phyloP scores from a whole-genome alignment of 1,284 basidiomycete species.

The Thecaphora thlaspeos region DNA sequence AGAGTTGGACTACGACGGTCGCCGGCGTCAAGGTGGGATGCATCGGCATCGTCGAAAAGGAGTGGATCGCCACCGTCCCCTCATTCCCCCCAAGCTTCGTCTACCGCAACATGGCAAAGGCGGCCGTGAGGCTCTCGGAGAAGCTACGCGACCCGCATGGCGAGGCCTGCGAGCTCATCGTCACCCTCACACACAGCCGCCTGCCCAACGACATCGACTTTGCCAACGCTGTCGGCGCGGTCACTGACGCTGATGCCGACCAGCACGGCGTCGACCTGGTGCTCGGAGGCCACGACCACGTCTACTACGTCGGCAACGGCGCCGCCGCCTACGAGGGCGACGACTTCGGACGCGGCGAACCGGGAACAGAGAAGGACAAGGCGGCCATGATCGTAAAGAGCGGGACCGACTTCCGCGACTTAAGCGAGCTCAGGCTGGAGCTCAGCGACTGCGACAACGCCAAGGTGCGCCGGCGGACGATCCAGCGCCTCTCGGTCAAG shows the following conservation, averaged over 20 bases:
- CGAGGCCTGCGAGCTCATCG: no score
- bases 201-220: constrained; percentile 65
- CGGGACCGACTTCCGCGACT: constrained; percentile 84
- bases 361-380: constrained; percentile 73
- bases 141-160: no score
- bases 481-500: no score
- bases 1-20: no score
- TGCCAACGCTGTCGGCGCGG: constrained; percentile 66
- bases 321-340: constrained; percentile 72
- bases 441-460: no score
- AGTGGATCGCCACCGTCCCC: no score
- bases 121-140: no score
- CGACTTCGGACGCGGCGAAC: constrained; percentile 63
- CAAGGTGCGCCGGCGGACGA: no score
- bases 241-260: constrained; percentile 59
- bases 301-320: constrained; percentile 79
- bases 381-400: constrained; percentile 68
- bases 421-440: constrained; percentile 73
- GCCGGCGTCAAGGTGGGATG: no score
- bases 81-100: no score
- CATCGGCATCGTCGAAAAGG: no score
- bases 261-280: constrained; percentile 80
- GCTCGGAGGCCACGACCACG: constrained; percentile 86
- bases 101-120: no score
- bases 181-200: constrained; percentile 76